Base-by-base conservation (phyloP, 2,329 filamentous ascomycete species). In the Alternaria gaisen region DNA sequence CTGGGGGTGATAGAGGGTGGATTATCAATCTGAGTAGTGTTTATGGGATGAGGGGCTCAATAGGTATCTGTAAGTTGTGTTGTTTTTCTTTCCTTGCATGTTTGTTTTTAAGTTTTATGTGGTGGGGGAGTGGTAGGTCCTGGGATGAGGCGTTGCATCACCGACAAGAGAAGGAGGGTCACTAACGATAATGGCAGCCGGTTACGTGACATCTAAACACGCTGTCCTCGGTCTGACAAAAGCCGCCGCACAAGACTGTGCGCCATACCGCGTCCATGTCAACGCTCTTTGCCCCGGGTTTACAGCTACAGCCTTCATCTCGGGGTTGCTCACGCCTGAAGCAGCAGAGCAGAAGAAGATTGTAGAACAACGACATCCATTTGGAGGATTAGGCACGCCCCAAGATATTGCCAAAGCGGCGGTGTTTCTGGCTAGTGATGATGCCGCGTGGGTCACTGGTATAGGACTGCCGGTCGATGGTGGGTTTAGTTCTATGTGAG, bases 21-120 rank as follows among this genome's bases (percentile, higher is more conserved):
- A 88, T 88, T 65, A 78, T 88, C 60, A 88, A 88, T 67, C 74
- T 86, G 2, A 78, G 84, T 0, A 84, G 80, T 56, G 82, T 87
- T 65, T 80, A 80, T 46, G 84, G 84, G 11, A 51, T 86, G 18
- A 75, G 83, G 6, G 81, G 59, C 64, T 2, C 70, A 64, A 38
- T 59, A 4, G 53, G 44, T 7, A 47, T 41, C 3, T 80, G 82
- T 16, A 38, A 58, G 65, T 66, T 14, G 18, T 8, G 16, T n/a
- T 20, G n/a, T 28, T 24, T n/a, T 28, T 9, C 18, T 22, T n/a
- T 11, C 34, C 14, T 14, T 0, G 0, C 4, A 6, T 28, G 46
- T 43, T 32, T 4, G 7, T 28, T 2, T 42, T 28, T 53, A 0
- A 30, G 28, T 30, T 12, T 30, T 11, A 11, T 30, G 28, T 30